Evolutionary conservation across 1,284 basidiomycete species (phyloP), one percentile per base, ranked within the genome.

Genomic region (Rhodofomes roseus): DNA sequence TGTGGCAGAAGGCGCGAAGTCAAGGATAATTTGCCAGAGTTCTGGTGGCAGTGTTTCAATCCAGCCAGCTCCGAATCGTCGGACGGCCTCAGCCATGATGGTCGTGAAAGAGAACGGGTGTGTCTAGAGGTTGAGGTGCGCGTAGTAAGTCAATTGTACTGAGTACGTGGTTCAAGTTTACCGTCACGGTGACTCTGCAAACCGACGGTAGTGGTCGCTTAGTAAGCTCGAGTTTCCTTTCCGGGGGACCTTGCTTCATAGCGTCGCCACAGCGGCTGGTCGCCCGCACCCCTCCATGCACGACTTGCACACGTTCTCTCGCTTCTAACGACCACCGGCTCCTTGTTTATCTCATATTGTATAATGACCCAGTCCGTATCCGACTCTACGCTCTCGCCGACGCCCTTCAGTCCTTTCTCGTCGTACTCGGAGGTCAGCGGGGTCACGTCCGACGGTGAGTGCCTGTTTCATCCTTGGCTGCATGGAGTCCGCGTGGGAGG

Each of bases 381-480:
- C 55, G 75, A 77, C 56, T 75, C 75, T 23, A 75, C 77, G 27
- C 70, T 75, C 44, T 78, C 78, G 51, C 76, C 78, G 52, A 70
- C 75, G 40, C 75, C 79, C 23, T 77, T 81, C 74, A 81, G 79
- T 73, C 81, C 81, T 65, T 82, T 82, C 74, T 81, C 79, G 37
- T 73, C 76, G 46, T 74, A 74, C 67, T 79, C 78, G 40, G 72
- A 72, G 56, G 74, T 76, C 57, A 87, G 85, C 62, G 86, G 86
- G 60, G 79, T 81, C 34, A 90, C 88, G 44, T 89, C 89, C 40
- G 89, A 90, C 70, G 83, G 84, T 83, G 64, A 71, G 79, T 55
- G 56, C 62, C 59, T n/a, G 52, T 40, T 50, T 44, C 18, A 44
- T 46, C 43, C 36, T 51, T 27, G 54, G 58, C 52, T 59, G 22